Conservation (phyloP, 2,329 filamentous ascomycete species). For the Sporothrix dimorphospora region DNA sequence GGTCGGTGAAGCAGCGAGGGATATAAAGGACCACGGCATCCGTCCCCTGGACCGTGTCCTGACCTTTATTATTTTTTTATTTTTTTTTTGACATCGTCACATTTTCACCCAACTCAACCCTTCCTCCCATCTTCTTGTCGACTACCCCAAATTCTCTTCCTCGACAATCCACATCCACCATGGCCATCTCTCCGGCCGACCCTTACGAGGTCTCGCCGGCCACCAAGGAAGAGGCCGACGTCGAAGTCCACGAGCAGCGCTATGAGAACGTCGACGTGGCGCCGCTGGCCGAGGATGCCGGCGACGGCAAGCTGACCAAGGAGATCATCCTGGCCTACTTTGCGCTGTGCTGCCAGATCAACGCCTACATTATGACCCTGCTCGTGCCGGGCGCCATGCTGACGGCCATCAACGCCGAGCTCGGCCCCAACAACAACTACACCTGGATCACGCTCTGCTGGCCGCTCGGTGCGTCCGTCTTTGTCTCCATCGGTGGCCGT, state of each 20-base stretch:
- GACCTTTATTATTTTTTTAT: not conserved
- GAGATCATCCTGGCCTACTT: slow-evolving; percentile 29
- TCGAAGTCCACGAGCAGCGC: slow-evolving; percentile 6
- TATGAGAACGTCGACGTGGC: not conserved
- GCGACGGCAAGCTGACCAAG: slow-evolving; percentile 28
- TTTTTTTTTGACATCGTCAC: not conserved
- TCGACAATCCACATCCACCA: not conserved
- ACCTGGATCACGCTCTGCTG: slow-evolving; percentile 43
- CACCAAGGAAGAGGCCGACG: slow-evolving; percentile 16
- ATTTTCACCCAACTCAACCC: not conserved
- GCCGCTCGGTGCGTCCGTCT: slow-evolving; percentile 38
- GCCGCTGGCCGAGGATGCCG: not conserved
- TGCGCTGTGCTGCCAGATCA: slow-evolving; percentile 32
- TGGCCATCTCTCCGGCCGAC: slow-evolving; percentile 17
- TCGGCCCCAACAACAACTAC: slow-evolving; percentile 41
- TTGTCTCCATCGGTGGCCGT: slow-evolving; percentile 33
- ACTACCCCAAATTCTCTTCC: not conserved
- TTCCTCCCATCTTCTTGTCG: not conserved
- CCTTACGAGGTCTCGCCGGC: slow-evolving; percentile 7
- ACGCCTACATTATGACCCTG: slow-evolving; percentile 37
- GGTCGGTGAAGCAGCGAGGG: not conserved
- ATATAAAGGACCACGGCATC: not conserved
- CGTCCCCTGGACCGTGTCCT: not conserved
- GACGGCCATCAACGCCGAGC: slow-evolving; percentile 42
- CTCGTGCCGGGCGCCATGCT: slow-evolving; percentile 40